Evolutionary conservation across 176 grass and related monocot species (phyloP).

Genomic region (Bromus sterilis): DNA sequence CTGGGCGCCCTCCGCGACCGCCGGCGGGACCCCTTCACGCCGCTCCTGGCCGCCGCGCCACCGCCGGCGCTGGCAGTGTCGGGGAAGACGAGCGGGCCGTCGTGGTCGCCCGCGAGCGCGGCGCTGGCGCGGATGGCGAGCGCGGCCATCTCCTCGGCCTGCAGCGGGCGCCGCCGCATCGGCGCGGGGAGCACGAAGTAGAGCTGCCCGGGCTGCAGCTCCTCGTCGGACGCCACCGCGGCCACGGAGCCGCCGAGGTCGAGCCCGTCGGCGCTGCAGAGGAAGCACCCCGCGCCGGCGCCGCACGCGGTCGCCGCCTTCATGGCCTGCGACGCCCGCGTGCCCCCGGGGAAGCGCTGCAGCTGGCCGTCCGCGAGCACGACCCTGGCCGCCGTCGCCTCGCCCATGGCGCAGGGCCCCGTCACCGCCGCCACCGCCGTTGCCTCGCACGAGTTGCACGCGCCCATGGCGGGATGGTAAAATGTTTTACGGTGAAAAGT

Average conservation of each 20-base stretch:
- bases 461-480: conserved; percentile 37
- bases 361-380: conserved; percentile 54
- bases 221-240: conserved; percentile 27
- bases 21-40: conserved; percentile 20
- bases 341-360: conserved; percentile 54
- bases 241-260: conserved; percentile 51
- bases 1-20: conserved; percentile 32
- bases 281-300: conserved; percentile 22
- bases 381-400: conserved; percentile 46
- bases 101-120: conserved; percentile 45
- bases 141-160: conserved; percentile 72
- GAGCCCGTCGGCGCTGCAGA: conserved; percentile 76
- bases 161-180: conserved; percentile 56
- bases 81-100: conserved; percentile 49
- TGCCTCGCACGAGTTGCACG: conserved; percentile 75
- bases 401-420: neutral
- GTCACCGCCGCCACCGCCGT: conserved; percentile 43
- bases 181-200: conserved; percentile 79
- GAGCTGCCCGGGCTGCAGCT: conserved; percentile 78
- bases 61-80: neutral
- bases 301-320: neutral
- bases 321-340: conserved; percentile 46
- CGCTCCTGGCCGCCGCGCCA: neutral
- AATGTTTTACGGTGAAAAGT: neutral
- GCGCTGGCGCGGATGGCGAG: conserved; percentile 79